phyloP scores from a whole-genome alignment of 1,284 basidiomycete species.

The Leccinum laetum region DNA sequence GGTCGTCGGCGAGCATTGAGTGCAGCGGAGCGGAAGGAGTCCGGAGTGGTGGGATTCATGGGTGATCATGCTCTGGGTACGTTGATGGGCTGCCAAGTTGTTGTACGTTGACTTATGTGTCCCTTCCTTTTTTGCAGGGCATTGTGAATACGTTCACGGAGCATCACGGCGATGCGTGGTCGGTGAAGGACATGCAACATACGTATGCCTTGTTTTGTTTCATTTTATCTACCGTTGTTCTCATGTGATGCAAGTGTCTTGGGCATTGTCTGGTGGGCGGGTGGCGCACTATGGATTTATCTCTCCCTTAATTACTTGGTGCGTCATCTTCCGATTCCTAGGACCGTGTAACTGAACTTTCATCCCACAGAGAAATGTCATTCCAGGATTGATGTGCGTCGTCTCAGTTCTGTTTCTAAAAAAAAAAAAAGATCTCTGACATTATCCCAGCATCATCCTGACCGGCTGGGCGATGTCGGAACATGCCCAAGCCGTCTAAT shows the following conservation, averaged over 20 bases:
- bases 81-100: constrained; percentile 25
- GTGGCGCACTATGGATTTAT: constrained; percentile 87
- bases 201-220: constrained; percentile 53
- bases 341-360: too few species aligned
- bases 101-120: not conserved
- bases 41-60: constrained; percentile 94
- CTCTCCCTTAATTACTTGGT: constrained; percentile 81
- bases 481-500: constrained; percentile 83
- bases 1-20: constrained; percentile 83
- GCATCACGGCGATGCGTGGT: constrained; percentile 80
- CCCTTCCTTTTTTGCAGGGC: constrained; percentile 19
- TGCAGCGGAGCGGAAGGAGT: constrained; percentile 66
- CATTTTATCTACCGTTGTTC: not conserved
- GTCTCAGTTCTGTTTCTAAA: too few species aligned
- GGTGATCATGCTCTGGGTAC: constrained; percentile 87
- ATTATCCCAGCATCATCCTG: constrained; percentile 44
- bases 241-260: constrained; percentile 35
- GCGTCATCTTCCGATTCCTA: not conserved
- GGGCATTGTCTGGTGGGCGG: constrained; percentile 78
- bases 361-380: too few species aligned
- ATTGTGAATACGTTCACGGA: constrained; percentile 94
- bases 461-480: constrained; percentile 97
- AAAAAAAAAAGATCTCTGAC: too few species aligned
- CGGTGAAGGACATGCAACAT: constrained; percentile 76
- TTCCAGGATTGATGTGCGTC: too few species aligned